Evolutionary conservation across 2,329 filamentous ascomycete species (phyloP).

Genomic region (Pestalotiopsis sp.): DNA sequence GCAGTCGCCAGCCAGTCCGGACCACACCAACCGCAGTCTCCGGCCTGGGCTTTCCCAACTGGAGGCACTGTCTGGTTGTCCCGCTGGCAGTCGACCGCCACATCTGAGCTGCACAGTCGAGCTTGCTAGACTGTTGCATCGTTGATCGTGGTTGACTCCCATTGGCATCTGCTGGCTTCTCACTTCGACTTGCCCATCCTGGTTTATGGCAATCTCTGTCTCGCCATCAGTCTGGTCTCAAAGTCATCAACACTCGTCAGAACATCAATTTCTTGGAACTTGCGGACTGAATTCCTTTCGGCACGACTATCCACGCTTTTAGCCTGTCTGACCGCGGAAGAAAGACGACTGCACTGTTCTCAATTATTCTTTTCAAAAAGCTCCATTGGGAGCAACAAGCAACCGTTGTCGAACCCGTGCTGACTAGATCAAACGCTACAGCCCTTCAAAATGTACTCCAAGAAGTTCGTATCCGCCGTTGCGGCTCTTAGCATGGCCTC

Average conservation of each 20-base stretch:
- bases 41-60: background rate
- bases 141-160: background rate
- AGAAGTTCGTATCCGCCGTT: conserved; percentile 46
- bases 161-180: background rate
- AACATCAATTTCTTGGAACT: conserved; percentile 21
- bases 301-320: conserved; percentile 5
- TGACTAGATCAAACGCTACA: background rate
- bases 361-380: conserved; percentile 8
- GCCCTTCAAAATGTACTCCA: conserved; percentile 47
- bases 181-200: background rate
- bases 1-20: background rate
- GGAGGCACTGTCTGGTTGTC: background rate
- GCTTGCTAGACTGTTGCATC: background rate
- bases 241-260: background rate
- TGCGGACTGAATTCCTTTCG: conserved; percentile 3
- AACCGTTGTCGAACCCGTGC: conserved; percentile 2
- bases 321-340: background rate
- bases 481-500: conserved; percentile 45
- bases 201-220: background rate
- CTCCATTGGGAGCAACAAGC: background rate
- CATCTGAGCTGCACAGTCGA: background rate
- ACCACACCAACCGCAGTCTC: background rate
- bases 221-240: background rate
- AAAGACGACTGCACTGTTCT: conserved; percentile 3
- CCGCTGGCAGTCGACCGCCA: background rate